These are phyloP conservation scores for Chrysochromulina tobinii DNA, from an alignment of 78 protist genomes.

Conservation along the genomic window DNA sequence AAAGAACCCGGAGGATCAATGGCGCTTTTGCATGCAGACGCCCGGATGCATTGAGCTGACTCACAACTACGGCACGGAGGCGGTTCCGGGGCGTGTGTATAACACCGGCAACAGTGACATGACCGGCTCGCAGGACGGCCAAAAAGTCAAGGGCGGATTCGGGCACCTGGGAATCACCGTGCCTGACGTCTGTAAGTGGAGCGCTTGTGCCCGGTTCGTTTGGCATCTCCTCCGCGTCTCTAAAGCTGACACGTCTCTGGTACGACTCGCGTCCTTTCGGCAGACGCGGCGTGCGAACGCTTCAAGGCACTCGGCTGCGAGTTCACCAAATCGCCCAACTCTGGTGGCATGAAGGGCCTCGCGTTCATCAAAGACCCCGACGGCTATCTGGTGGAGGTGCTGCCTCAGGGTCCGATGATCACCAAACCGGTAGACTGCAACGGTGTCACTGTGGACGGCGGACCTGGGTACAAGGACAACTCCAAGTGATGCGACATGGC, in stretches of 20 bases:
- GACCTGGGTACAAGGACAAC: conserved; percentile 12
- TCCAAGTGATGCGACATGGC: background rate
- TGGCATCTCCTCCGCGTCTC: too few relatives aligned
- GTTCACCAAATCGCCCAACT: conserved; percentile 26
- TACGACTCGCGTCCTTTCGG: too few relatives aligned
- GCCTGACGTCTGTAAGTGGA: background rate
- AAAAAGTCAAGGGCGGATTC: conserved; percentile 20
- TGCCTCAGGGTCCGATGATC: background rate
- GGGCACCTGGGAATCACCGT: conserved; percentile 32
- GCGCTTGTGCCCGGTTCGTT: background rate
- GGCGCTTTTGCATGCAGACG: conserved; percentile 1
- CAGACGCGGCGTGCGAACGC: conserved; percentile 5
- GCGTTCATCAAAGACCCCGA: conserved; percentile 36
- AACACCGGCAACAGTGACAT: conserved; percentile 26
- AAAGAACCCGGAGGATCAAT: background rate
- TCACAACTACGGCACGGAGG: conserved; percentile 21
- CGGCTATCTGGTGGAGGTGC: conserved; percentile 23
- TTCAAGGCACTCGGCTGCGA: background rate
- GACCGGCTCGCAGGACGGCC: conserved; percentile 21
- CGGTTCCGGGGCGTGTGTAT: background rate
- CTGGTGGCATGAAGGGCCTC: conserved; percentile 35
- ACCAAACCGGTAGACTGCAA: conserved; percentile 2
- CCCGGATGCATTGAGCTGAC: conserved; percentile 43
- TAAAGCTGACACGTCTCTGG: too few relatives aligned
- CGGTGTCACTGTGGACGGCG: conserved; percentile 12